These are phyloP conservation scores for Flaveria sonorensis DNA, from an alignment of 129 eudicot genomes.

Conservation along the genomic window DNA sequence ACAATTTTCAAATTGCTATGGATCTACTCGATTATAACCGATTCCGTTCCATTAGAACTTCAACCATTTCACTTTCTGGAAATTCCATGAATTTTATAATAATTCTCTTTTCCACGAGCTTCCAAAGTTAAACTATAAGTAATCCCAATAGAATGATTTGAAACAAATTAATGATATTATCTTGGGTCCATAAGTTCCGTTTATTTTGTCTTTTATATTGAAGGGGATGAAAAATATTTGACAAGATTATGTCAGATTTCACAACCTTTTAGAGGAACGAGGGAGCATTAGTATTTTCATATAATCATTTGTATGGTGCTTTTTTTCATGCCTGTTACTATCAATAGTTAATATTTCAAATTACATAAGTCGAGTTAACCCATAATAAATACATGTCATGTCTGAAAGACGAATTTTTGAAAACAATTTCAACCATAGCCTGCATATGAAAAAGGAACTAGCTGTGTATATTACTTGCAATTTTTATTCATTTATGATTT, in stretches of 20 bases:
- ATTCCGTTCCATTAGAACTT: not conserved
- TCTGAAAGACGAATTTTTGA: not conserved
- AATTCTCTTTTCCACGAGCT: not conserved
- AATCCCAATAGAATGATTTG: not conserved
- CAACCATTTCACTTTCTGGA: not conserved
- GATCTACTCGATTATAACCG: not conserved
- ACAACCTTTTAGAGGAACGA: not conserved
- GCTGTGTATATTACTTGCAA: not conserved
- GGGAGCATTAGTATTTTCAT: not conserved
- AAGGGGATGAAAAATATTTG: not conserved
- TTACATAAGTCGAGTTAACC: not conserved
- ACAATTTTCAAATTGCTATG: not conserved
- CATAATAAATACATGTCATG: not conserved
- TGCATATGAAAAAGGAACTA: not conserved
- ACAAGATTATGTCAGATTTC: too few relatives aligned
- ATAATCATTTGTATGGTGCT: not conserved
- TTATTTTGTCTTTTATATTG: not conserved
- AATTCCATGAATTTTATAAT: not conserved
- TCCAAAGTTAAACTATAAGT: too few relatives aligned
- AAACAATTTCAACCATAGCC: not conserved
- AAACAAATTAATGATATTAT: not conserved
- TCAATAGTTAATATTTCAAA: too few relatives aligned
- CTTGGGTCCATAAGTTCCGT: not conserved
- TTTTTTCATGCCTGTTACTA: too few relatives aligned
- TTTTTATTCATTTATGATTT: conserved; percentile 12